Conservation (phyloP, 208 protist genomes). For the Acanthamoeba culbertsoni region DNA sequence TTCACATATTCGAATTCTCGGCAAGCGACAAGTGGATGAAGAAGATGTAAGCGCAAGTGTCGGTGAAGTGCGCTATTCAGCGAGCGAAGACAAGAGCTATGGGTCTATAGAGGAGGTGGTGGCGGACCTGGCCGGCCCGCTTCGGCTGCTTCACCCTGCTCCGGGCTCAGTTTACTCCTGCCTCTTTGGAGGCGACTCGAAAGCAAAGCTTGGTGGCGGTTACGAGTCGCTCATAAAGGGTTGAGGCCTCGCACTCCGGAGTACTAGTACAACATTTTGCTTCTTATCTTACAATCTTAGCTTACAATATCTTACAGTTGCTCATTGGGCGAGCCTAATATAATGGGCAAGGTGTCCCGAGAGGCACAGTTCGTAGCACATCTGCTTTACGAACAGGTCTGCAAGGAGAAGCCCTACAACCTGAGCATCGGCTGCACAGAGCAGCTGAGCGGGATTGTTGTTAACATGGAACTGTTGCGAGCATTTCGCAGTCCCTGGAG, state of each 20-base stretch:
- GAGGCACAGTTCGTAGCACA: constrained; percentile 24
- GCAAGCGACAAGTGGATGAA: background rate
- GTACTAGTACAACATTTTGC: too few relatives aligned
- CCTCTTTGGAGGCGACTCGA: background rate
- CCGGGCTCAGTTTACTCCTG: background rate
- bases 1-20: background rate
- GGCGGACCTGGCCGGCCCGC: background rate
- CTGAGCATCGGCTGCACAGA: background rate
- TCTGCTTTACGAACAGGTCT: constrained; percentile 12
- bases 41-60: background rate
- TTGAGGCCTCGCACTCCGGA: too few relatives aligned
- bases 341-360: background rate
- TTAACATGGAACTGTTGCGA: background rate
- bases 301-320: too few relatives aligned
- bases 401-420: background rate
- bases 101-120: background rate
- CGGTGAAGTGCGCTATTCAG: background rate
- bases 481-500: background rate
- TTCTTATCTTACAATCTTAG: too few relatives aligned
- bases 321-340: too few relatives aligned
- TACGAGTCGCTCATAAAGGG: constrained; percentile 29
- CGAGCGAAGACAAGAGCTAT: background rate
- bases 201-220: background rate
- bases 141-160: background rate
- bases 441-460: background rate